Conservation (phyloP, 2,329 filamentous ascomycete genomes). For the Elsinoe perseae region DNA sequence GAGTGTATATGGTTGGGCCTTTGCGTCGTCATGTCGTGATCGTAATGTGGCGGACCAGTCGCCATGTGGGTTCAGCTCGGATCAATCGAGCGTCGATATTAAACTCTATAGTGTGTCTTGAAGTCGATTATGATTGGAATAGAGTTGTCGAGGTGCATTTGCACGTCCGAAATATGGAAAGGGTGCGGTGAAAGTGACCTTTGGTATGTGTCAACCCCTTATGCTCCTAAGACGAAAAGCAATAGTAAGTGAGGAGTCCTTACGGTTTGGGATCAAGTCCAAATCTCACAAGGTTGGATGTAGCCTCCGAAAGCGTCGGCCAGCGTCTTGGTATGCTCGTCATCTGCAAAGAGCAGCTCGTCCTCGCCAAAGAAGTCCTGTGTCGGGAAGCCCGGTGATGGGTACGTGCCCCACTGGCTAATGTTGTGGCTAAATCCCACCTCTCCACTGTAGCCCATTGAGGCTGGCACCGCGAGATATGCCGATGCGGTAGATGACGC, state of each 20-base stretch:
- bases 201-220: conserved; percentile 13
- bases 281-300: conserved; percentile 17
- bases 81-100: conserved; percentile 15
- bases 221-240: conserved; percentile 11
- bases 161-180: neutral
- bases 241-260: conserved; percentile 16
- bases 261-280: conserved; percentile 15
- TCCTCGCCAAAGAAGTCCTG: conserved; percentile 32
- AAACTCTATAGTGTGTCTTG: neutral
- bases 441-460: conserved; percentile 19
- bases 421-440: conserved; percentile 26
- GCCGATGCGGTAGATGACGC: conserved; percentile 26
- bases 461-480: conserved; percentile 39
- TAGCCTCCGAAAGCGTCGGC: conserved; percentile 9
- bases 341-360: conserved; percentile 28
- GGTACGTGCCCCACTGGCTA: conserved; percentile 27
- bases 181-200: conserved; percentile 5
- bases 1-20: conserved; percentile 11
- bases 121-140: conserved; percentile 3
- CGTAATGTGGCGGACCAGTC: conserved; percentile 16
- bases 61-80: conserved; percentile 12
- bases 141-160: neutral
- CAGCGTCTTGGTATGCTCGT: conserved; percentile 6
- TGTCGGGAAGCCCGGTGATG: conserved; percentile 29
- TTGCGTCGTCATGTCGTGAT: conserved; percentile 15